Evolutionary conservation across 2,329 filamentous ascomycete species (phyloP).

Genomic region (Camillea tinctor): DNA sequence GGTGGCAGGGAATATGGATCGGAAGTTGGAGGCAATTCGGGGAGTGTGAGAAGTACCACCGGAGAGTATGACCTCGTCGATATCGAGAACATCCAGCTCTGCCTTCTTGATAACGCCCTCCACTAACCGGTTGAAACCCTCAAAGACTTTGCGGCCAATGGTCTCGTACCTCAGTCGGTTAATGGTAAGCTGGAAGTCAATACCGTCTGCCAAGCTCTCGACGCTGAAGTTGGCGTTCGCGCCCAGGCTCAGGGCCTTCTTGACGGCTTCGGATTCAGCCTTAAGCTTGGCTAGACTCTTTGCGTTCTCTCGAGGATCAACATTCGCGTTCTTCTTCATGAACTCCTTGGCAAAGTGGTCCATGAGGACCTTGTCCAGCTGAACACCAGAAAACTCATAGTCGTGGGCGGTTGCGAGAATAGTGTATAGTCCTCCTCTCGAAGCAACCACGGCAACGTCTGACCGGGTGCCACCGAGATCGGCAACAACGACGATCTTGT

Average conservation of each 20-base stretch:
- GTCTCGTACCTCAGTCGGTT: conserved; percentile 94
- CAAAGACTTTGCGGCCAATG: conserved; percentile 80
- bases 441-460: conserved; percentile 87
- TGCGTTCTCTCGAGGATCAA: conserved; percentile 79
- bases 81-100: conserved; percentile 83
- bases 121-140: conserved; percentile 82
- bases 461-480: conserved; percentile 92
- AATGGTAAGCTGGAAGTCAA: conserved; percentile 88
- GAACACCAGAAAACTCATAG: conserved; percentile 84
- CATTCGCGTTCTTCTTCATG: conserved; percentile 85
- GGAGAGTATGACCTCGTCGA: conserved; percentile 91
- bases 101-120: conserved; percentile 88
- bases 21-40: conserved; percentile 81
- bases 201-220: conserved; percentile 83
- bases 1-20: conserved; percentile 74
- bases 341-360: conserved; percentile 99
- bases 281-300: conserved; percentile 88
- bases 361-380: conserved; percentile 86
- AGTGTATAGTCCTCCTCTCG: conserved; percentile 93
- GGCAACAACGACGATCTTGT: conserved; percentile 89
- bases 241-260: conserved; percentile 87
- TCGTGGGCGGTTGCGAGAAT: conserved; percentile 92
- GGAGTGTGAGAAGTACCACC: conserved; percentile 93
- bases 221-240: conserved; percentile 89
- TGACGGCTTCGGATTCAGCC: conserved; percentile 84